Evolutionary conservation across 2,329 filamentous ascomycete species (phyloP).

Genomic region (Aspergillus caelatus): DNA sequence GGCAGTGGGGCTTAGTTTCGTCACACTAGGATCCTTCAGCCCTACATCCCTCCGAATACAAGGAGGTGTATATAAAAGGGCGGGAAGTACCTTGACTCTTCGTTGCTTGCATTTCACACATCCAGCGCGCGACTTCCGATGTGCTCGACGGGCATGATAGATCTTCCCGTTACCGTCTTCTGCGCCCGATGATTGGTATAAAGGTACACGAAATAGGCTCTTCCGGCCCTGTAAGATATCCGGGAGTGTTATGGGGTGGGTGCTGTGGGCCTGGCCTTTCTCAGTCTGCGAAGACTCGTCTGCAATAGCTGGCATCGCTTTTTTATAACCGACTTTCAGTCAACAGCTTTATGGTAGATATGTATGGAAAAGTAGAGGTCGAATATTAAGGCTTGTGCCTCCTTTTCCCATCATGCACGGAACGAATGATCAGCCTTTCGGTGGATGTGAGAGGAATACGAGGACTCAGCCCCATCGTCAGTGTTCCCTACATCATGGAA

Average conservation of each 20-base stretch:
- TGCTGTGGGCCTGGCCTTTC: neutral
- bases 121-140: slow-evolving; percentile 39
- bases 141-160: slow-evolving; percentile 34
- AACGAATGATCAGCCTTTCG: neutral
- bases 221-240: slow-evolving; percentile 26
- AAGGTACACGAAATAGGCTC: slow-evolving; percentile 29
- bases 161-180: slow-evolving; percentile 12
- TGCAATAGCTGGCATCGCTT: slow-evolving; percentile 6
- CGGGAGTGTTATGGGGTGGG: neutral
- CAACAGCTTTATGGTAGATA: neutral
- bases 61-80: neutral
- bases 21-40: slow-evolving; percentile 31
- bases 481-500: neutral
- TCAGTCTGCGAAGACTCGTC: neutral
- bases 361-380: neutral
- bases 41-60: neutral
- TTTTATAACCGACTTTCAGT: neutral
- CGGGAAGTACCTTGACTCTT: slow-evolving; percentile 37
- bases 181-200: slow-evolving; percentile 16
- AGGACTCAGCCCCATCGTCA: neutral
- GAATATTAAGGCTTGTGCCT: neutral
- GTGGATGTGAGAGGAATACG: neutral
- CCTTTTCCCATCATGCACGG: neutral
- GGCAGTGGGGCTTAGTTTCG: slow-evolving; percentile 36
- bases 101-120: slow-evolving; percentile 39